Evolutionary conservation across 2,329 filamentous ascomycete genomes (phyloP), one percentile per base, ranked within the genome.

Genomic region (Claviceps sorghi): DNA sequence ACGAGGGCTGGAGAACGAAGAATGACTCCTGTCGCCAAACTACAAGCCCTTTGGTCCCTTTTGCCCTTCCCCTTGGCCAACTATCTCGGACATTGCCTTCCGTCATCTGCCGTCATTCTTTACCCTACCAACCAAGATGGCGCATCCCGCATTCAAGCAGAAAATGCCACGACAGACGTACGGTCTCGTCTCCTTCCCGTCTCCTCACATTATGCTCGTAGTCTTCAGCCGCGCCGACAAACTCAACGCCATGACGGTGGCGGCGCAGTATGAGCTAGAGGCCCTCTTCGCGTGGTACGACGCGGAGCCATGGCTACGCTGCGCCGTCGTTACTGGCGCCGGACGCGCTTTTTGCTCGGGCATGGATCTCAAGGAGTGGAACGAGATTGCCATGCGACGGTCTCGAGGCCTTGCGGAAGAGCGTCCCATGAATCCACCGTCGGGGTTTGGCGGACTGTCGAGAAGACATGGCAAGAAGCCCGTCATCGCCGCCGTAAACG

Each of bases 401-500:
- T 48, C 49, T 32, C 5, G 48, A 10, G 51, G 48, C 26, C 48
- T 30, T 17, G 7, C 26, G 1, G 54, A 57, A 38, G 38, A 49
- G 34, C 52, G 56, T n/a, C 57, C 58, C 47, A 56, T 58, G 19
- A 68, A 68, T 62, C 60, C 70, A 0, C 59, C 70, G 0, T 66
- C 69, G 2, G 84, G 83, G 1, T 84, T 87, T 55, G 83, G 79
- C 26, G 84, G 77, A 0, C 67, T 89, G 34, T 80, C 78, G 51
- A 80, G 85, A 56, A 74, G 85, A 29, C 64, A 67, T 5, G 84
- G 84, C 48, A 80, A 79, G 66, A 91, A 91, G 61, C 86, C 86
- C 6, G 74, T 91, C 52, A 76, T 91, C 30, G 84, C 82, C 1
- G 86, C 86, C 1, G 83, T 90, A 21, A 87, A 89, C 61, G 86